Percentiles rank a stretch among this genome's conserved stretches.
These are phyloP conservation scores for Pestalotiopsis fici DNA, from an alignment of 2,329 filamentous ascomycete species.

Conservation along the genomic window DNA sequence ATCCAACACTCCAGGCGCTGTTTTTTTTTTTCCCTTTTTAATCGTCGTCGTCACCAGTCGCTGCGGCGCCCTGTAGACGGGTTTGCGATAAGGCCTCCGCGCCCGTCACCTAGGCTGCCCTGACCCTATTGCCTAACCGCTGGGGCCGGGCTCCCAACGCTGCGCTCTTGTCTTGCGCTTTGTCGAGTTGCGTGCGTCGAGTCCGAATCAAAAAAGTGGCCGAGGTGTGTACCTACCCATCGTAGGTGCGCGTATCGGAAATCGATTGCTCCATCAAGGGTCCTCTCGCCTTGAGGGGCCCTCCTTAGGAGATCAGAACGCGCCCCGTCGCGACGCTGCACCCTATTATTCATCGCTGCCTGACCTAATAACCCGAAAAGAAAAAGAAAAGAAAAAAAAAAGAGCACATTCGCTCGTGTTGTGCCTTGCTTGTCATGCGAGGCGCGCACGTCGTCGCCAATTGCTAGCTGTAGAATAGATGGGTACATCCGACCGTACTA, in stretches of 20 bases:
- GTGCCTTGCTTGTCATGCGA: constrained; percentile 29
- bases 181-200: not conserved
- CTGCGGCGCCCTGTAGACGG: not conserved
- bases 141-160: not conserved
- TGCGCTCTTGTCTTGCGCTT: not conserved
- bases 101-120: not conserved
- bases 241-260: not conserved
- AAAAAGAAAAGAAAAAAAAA: no score
- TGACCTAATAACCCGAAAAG: not conserved
- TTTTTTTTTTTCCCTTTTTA: not conserved
- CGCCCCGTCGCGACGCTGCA: not conserved
- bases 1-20: not conserved
- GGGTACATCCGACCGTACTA: constrained; percentile 42
- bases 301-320: not conserved
- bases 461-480: constrained; percentile 40
- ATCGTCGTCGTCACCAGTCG: constrained; percentile 1
- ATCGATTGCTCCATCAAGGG: not conserved
- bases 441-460: constrained; percentile 27
- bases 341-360: not conserved
- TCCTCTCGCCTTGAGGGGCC: not conserved
- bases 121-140: not conserved
- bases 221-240: not conserved
- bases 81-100: not conserved
- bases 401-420: not conserved
- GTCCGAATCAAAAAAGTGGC: not conserved